Evolutionary conservation across 108 stramenopile species (phyloP), one percentile per base, ranked within the genome.

Genomic region (Cyclotella atomus): DNA sequence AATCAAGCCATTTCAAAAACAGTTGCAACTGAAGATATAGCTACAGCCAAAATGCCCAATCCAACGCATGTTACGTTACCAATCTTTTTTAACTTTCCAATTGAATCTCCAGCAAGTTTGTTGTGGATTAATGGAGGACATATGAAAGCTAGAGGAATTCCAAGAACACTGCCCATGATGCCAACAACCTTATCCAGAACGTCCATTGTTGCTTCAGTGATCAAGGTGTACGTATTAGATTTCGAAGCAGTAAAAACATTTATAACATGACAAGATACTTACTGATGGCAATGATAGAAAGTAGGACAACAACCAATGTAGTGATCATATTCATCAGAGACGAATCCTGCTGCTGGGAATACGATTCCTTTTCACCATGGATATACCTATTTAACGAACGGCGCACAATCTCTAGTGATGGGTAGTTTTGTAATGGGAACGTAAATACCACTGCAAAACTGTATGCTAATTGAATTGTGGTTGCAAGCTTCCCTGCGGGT

Each of bases 391-490:
- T 50, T 54, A 83, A 76, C 6, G 78, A 63, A 2, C 75, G 67
- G 41, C 71, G 75, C 5, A 82, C 66, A 47, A 92, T 83, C 75
- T 89, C 84, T 73, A 92, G 43, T 30, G 91, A 86, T 25, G 91
- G 91, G 62, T 88, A 92, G 68, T 79, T 77, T 70, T 92, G 91
- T 9, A 92, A 63, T 35, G 91, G 91, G 75, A 92, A 92, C 1
- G 90, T 89, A 43, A 91, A 88, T 17, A 87, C 65, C 5, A 91
- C 90, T 3, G 90, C 90, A 2, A 88, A 34, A 27, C 82, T 83
- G 66, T 91, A 91, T 14, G 86, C 87, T 29, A 91, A 54, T 63
- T 91, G 90, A 9, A 91, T 83, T 15, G 71, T 83, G 15, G 85
- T 86, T 19, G 89, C 87, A 24, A 83, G 15, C 9, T 17, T 72